A percentile compares a stretch with the other conserved stretches of the same genome.
Conservation (phyloP, 176 grass and related monocot genomes). For the sorghum (Sorghum bicolor) region Sorghum_bicolor_NCBIv3 NC_012878.2:59396501-59397000, state of each 20-base stretch:
- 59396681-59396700: slow-evolving; percentile 50
- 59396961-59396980: not conserved
- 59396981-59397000: slow-evolving; percentile 17
- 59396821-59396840: not conserved
- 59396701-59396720: slow-evolving; percentile 77
- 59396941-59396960: slow-evolving; percentile 1
- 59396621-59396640: not conserved
- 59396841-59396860: not conserved
- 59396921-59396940: not conserved
- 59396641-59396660: not conserved
- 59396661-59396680: slow-evolving; percentile 57
- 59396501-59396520: not conserved
- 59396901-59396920: slow-evolving; percentile 39
- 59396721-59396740: slow-evolving; percentile 59
- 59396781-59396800: not conserved
- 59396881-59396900: slow-evolving; percentile 43
- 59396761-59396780: not conserved
- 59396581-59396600: not conserved
- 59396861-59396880: slow-evolving; percentile 10
- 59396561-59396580: not conserved
- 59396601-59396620: not conserved
- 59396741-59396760: not conserved
- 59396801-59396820: not conserved
- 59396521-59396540: not conserved
- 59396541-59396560: not conserved